Conservation (phyloP, 441 rosid species). For the Bruguiera hainesii region DNA sequence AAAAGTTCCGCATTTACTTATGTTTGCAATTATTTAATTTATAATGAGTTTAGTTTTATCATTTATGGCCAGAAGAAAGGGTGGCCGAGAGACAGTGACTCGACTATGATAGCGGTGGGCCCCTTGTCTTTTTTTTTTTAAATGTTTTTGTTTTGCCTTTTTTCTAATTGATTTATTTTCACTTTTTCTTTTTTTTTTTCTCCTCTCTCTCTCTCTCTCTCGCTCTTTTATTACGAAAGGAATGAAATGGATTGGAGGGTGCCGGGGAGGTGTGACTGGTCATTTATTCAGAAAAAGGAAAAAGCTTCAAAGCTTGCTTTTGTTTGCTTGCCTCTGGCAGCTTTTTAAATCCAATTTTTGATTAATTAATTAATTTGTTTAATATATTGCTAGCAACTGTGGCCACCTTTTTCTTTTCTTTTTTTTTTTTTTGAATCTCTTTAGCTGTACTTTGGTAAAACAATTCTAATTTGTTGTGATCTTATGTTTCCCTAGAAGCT, state of each 20-base stretch:
- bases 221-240: background rate
- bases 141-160: background rate
- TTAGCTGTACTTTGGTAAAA: no score
- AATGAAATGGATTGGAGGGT: background rate
- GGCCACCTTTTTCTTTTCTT: no score
- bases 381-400: no score
- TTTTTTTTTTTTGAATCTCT: no score
- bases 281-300: background rate
- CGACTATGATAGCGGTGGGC: slow-evolving; percentile 39
- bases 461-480: no score
- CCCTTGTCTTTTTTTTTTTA: background rate
- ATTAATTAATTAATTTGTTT: background rate
- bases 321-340: slow-evolving; percentile 20
- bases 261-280: no score
- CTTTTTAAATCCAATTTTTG: background rate
- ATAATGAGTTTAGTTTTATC: no score
- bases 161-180: background rate
- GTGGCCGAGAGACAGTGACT: slow-evolving; percentile 34
- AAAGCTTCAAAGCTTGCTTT: slow-evolving; percentile 22
- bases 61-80: slow-evolving; percentile 2
- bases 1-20: background rate
- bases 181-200: no score
- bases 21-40: slow-evolving; percentile 23
- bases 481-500: no score
- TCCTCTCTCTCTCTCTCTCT: no score